Conservation (phyloP, 2,329 filamentous ascomycete genomes). For the Nothomitra cinnamomea region DNA sequence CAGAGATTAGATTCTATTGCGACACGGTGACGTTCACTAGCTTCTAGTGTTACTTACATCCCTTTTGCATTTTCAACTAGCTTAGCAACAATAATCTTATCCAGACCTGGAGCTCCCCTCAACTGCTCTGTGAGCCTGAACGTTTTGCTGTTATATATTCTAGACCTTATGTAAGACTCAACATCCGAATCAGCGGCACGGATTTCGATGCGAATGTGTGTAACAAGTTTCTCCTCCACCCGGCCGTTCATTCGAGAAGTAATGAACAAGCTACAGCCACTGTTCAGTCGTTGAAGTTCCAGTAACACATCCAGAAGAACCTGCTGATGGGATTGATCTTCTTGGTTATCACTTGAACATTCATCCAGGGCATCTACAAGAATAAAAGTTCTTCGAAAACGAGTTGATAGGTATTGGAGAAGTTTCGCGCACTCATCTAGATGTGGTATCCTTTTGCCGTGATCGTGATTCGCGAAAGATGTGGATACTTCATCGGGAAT, state of each 20-base stretch:
- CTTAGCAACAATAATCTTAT: neutral
- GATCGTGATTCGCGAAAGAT: too few species aligned
- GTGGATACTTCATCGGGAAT: too few species aligned
- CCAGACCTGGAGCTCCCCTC: neutral
- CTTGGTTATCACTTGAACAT: too few species aligned
- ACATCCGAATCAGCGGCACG: neutral
- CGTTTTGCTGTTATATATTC: neutral
- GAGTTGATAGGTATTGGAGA: neutral
- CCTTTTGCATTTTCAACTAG: neutral
- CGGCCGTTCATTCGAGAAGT: neutral
- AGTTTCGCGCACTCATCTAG: neutral
- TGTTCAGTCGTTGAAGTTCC: neutral
- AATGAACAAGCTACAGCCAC: neutral
- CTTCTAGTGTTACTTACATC: conserved; percentile 1
- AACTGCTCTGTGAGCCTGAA: neutral
- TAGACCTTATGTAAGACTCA: neutral
- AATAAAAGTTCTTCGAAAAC: neutral
- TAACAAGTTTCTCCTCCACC: neutral
- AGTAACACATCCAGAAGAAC: neutral
- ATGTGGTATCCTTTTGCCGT: too few species aligned
- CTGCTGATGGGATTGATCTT: neutral
- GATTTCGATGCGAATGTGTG: neutral
- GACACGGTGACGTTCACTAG: neutral
- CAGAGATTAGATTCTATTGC: neutral
- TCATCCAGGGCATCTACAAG: conserved; percentile 6